Evolutionary conservation across 1,284 basidiomycete species (phyloP), one percentile per base, ranked within the genome.

Genomic region (Bjerkandera adusta): DNA sequence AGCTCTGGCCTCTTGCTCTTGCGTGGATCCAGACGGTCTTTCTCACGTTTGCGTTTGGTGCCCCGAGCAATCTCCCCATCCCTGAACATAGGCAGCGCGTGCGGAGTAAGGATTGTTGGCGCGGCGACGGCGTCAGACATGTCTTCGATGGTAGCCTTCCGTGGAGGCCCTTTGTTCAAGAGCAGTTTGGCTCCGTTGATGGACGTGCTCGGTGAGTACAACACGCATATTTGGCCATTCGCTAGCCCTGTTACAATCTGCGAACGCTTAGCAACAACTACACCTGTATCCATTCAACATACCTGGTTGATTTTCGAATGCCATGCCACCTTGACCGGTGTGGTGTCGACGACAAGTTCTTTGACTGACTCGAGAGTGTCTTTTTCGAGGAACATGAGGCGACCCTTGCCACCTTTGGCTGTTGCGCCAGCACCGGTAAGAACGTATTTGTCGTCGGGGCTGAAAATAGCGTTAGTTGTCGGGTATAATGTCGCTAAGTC

Each of bases 221-320:
- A 75, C 45, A 98, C 90, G 48, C 84, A 81, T 55, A 97, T 84
- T 49, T 85, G 75, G 21, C 96, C 97, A 54, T 83, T 90, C n/a
- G 94, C 89, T 41, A 92, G 74, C 1, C 92, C 86, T 22, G 87
- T 79, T 45, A 97, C 74, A 60, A 97, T 90, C 87, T 92, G 66
- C n/a, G n/a, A n/a, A n/a, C n/a, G n/a, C n/a, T n/a, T 7, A 34
- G 15, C 43, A 27, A 42, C n/a, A n/a, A n/a, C n/a, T n/a, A n/a
- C n/a, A n/a, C n/a, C n/a, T n/a, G n/a, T n/a, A n/a, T n/a, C n/a
- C n/a, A n/a, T n/a, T n/a, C n/a, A n/a, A 52, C 41, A 12, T 55
- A 89, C 89, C 77, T 97, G 95, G 70, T 97, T 97, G 71, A 97
- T 97, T 66, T 91, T 90, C n/a, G 91, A 83, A 69, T 97, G 95